These are phyloP conservation scores for Cystoisospora suis DNA, from an alignment of 169 alveolate species.

Conservation along the genomic window DNA sequence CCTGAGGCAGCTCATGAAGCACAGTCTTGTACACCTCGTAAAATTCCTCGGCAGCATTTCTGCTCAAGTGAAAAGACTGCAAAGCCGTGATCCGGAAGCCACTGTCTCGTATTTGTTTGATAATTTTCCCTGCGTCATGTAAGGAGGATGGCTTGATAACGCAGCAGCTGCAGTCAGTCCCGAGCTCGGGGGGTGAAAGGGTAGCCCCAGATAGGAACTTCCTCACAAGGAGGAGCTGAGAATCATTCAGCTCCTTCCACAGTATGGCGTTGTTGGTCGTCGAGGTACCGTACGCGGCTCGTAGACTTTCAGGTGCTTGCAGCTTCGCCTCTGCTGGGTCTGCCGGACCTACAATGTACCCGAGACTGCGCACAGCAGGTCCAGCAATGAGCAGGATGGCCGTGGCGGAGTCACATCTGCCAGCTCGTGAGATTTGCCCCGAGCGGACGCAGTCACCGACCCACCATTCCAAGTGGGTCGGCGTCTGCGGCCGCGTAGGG, in stretches of 20 bases:
- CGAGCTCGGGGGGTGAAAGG: neutral
- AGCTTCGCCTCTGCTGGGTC: neutral
- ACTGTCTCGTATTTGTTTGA: slow-evolving; percentile 80
- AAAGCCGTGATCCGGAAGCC: slow-evolving; percentile 88
- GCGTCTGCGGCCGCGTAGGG: no score
- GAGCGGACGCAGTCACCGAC: no score
- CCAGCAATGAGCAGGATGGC: no score
- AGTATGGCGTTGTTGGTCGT: neutral
- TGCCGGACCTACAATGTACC: neutral
- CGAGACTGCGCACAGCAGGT: slow-evolving; percentile 6
- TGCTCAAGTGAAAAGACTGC: slow-evolving; percentile 82
- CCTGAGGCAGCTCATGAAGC: slow-evolving; percentile 60
- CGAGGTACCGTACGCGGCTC: slow-evolving; percentile 15
- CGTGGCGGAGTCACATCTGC: no score
- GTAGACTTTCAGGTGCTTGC: neutral
- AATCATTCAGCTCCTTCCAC: neutral
- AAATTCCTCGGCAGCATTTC: slow-evolving; percentile 86
- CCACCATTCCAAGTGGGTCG: no score
- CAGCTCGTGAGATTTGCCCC: no score
- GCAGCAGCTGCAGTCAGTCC: slow-evolving; percentile 83
- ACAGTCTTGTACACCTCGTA: slow-evolving; percentile 88
- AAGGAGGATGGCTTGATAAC: slow-evolving; percentile 77
- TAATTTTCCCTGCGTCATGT: slow-evolving; percentile 84
- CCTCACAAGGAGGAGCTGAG: neutral
- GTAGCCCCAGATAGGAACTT: neutral